Evolutionary conservation across 2,329 filamentous ascomycete species (phyloP).

Genomic region (Sarocladiaceae sp.): DNA sequence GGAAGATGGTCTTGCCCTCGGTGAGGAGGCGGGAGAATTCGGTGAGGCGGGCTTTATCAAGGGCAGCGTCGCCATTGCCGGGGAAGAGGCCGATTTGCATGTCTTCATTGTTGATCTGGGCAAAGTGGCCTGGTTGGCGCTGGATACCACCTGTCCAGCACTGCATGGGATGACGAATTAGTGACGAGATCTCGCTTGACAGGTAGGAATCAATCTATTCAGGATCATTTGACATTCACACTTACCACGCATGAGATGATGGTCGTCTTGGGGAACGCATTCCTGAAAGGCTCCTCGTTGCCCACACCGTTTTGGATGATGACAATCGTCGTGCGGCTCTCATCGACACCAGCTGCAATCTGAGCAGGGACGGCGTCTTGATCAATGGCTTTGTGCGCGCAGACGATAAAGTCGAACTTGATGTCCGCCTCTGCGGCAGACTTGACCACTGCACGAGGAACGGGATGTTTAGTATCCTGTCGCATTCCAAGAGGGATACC

Average conservation of each 20-base stretch:
- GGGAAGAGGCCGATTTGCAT: slow-evolving; percentile 48
- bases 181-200: too few relatives aligned
- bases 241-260: slow-evolving; percentile 51
- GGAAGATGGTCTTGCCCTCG: slow-evolving; percentile 35
- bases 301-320: slow-evolving; percentile 66
- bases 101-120: slow-evolving; percentile 45
- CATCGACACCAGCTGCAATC: slow-evolving; percentile 52
- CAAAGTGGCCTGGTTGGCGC: slow-evolving; percentile 38
- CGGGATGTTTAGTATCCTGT: too few relatives aligned
- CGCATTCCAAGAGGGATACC: slow-evolving; percentile 30
- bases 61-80: slow-evolving; percentile 23
- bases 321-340: slow-evolving; percentile 48
- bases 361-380: slow-evolving; percentile 57
- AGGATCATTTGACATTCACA: too few relatives aligned
- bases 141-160: slow-evolving; percentile 47
- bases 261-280: slow-evolving; percentile 52
- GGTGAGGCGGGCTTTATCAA: slow-evolving; percentile 32
- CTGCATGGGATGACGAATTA: neutral
- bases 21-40: slow-evolving; percentile 33
- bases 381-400: slow-evolving; percentile 65
- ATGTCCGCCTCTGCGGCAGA: slow-evolving; percentile 37
- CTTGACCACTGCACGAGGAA: slow-evolving; percentile 28
- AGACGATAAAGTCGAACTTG: slow-evolving; percentile 55
- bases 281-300: slow-evolving; percentile 60
- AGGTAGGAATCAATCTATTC: too few relatives aligned